A percentile compares a stretch with the other conserved stretches of the same genome.
Evolutionary conservation across 1,284 basidiomycete genomes (phyloP).

Genomic region (Fomitopsis betulina): DNA sequence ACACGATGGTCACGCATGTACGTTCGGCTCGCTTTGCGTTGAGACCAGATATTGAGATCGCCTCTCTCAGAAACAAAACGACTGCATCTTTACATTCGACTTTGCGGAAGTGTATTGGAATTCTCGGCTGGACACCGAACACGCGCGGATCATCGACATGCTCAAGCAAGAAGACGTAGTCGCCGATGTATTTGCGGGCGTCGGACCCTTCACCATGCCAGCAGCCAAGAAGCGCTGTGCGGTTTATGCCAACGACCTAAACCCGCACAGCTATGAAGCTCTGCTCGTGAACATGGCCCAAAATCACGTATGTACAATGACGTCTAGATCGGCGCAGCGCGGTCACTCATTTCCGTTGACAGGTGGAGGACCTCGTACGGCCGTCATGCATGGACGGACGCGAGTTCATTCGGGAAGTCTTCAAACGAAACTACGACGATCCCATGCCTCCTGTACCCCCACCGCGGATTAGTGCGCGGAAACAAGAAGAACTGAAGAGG

Average conservation of each 20-base stretch:
- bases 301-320: constrained; percentile 58
- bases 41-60: constrained; percentile 7
- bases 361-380: constrained; percentile 70
- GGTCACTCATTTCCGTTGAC: constrained; percentile 1
- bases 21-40: constrained; percentile 16
- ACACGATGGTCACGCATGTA: constrained; percentile 85
- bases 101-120: constrained; percentile 99
- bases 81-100: constrained; percentile 90
- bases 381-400: constrained; percentile 82
- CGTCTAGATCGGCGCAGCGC: background rate
- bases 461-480: constrained; percentile 37
- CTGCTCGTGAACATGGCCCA: constrained; percentile 67
- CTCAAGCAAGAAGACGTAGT: constrained; percentile 75
- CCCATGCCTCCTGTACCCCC: constrained; percentile 60
- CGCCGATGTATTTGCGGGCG: constrained; percentile 95
- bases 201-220: constrained; percentile 95
- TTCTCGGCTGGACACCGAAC: constrained; percentile 89
- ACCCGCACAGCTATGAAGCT: constrained; percentile 83
- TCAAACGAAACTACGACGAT: constrained; percentile 47
- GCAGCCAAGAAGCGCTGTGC: constrained; percentile 87
- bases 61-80: constrained; percentile 60
- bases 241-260: constrained; percentile 92
- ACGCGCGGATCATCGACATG: constrained; percentile 73
- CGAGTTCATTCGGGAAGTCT: constrained; percentile 68
- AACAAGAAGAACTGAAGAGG: background rate